Evolutionary conservation across 345 rosid species (phyloP), one percentile per base, ranked within the genome.

Genomic region (Arabis hirsuta): DNA sequence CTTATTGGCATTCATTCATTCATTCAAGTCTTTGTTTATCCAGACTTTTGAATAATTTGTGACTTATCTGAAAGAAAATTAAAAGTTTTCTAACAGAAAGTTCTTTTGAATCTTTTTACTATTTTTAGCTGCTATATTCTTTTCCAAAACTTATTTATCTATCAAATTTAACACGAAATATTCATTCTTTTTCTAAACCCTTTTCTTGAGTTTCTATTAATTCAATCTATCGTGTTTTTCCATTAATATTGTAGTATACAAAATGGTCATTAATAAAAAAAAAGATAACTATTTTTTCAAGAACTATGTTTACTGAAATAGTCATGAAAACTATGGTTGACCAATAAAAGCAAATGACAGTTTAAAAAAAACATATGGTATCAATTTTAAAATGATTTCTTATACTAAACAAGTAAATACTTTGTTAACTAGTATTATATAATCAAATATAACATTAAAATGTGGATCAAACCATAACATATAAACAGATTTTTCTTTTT

Each of bases 21-120:
- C 50, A 27, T 60, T 60, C 48, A 70, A 24, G 8, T 70, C 36
- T 20, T 7, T 13, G 4, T 36, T 26, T 58, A 58, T 47, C 48
- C 41, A 29, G 8, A 1, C 6, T 29, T 29, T 54, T 24, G 13
- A 0, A 20, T 20, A 14, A 36, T 3, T 3, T 42, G 3, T n/a
- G 16, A 43, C 54, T 31, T 32, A 55, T 67, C 63, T 45, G 7
- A 13, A 1, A 55, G 2, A 43, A 20, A 20, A 20, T 20, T 20
- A 20, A 20, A 20, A 20, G 22, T 20, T 20, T 20, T 20, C 22
- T 20, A 20, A 20, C 22, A 20, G 22, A n/a, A n/a, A n/a, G n/a
- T n/a, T n/a, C n/a, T n/a, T n/a, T n/a, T n/a, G n/a, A n/a, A n/a
- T n/a, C n/a, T n/a, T 20, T 20, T 8, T 8, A 19, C 31, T 31